These are phyloP conservation scores for Fistulinella prunicolor DNA, from an alignment of 768 basidiomycete species.

Conservation along the genomic window DNA sequence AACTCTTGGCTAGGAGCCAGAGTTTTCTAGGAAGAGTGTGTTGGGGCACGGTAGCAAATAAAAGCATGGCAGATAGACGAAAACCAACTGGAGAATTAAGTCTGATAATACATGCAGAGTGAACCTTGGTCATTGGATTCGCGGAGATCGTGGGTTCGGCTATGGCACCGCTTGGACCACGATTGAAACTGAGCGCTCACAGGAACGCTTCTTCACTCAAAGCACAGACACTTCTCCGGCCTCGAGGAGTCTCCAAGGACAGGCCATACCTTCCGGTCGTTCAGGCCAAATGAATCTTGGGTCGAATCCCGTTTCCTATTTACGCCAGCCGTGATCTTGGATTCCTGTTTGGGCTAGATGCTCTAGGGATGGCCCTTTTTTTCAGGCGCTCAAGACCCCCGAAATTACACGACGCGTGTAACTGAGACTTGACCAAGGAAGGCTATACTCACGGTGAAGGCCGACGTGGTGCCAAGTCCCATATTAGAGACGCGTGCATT, in stretches of 20 bases:
- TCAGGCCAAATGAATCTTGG: slow-evolving; percentile 34
- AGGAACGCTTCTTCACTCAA: slow-evolving; percentile 26
- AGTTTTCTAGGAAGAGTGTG: slow-evolving; percentile 26
- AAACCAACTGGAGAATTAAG: slow-evolving; percentile 28
- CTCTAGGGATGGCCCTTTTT: slow-evolving; percentile 20
- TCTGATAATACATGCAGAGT: slow-evolving; percentile 32
- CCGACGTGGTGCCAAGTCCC: slow-evolving; percentile 12
- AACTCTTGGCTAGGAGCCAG: slow-evolving; percentile 16
- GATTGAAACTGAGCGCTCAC: slow-evolving; percentile 34
- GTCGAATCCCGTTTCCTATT: slow-evolving; percentile 39
- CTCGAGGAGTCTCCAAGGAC: slow-evolving; percentile 48
- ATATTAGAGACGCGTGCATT: slow-evolving; percentile 19
- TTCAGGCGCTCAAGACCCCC: slow-evolving; percentile 27
- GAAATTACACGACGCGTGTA: slow-evolving; percentile 28
- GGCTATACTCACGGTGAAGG: slow-evolving; percentile 30
- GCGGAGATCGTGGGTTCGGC: slow-evolving; percentile 32
- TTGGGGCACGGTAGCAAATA: slow-evolving; percentile 28
- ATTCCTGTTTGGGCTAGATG: slow-evolving; percentile 50
- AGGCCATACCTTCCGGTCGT: slow-evolving; percentile 16
- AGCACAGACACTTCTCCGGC: slow-evolving; percentile 34
- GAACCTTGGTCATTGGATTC: slow-evolving; percentile 31
- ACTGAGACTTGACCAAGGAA: slow-evolving; percentile 25
- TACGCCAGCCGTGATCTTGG: slow-evolving; percentile 42
- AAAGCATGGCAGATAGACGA: slow-evolving; percentile 34
- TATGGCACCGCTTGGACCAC: slow-evolving; percentile 29